phyloP scores from a whole-genome alignment of 305 asterid genomes.

The Plantago coronopus region DNA sequence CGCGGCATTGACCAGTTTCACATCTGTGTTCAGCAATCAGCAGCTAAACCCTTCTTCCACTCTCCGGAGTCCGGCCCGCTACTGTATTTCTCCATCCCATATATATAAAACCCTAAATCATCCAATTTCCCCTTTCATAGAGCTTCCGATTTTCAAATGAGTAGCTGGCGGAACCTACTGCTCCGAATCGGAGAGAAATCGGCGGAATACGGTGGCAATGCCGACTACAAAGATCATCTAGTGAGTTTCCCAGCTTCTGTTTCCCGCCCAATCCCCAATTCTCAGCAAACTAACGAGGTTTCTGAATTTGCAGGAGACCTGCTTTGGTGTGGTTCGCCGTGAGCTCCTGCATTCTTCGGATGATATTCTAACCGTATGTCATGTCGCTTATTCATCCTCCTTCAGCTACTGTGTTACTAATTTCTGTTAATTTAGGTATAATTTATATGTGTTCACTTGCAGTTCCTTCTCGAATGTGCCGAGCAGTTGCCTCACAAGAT shows the following conservation, averaged over 20 bases:
- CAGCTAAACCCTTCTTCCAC: too few relatives aligned
- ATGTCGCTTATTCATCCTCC: neutral
- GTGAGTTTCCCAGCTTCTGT: constrained; percentile 34
- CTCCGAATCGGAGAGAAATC: constrained; percentile 87
- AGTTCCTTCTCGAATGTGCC: constrained; percentile 91
- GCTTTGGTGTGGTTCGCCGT: constrained; percentile 82
- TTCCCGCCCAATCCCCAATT: constrained; percentile 36
- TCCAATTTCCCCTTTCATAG: neutral
- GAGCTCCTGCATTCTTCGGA: constrained; percentile 63
- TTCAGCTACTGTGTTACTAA: constrained; percentile 5
- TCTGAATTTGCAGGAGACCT: constrained; percentile 63
- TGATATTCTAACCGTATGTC: constrained; percentile 52
- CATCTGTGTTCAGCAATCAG: too few relatives aligned
- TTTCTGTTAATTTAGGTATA: neutral
- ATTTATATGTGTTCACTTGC: constrained; percentile 29
- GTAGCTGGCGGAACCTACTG: constrained; percentile 69
- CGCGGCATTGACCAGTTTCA: too few relatives aligned
- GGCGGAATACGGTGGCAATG: constrained; percentile 79
- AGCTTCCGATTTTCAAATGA: constrained; percentile 32
- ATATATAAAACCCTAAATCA: constrained; percentile 3
- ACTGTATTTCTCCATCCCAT: neutral
- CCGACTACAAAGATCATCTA: constrained; percentile 81
- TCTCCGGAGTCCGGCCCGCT: too few relatives aligned
- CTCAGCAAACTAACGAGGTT: constrained; percentile 4
- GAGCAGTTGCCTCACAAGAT: constrained; percentile 96